Percentiles rank a stretch among this genome's conserved stretches.
Evolutionary conservation across 139 green algal genomes (phyloP).

Genomic region (Coelastrella sp.): DNA sequence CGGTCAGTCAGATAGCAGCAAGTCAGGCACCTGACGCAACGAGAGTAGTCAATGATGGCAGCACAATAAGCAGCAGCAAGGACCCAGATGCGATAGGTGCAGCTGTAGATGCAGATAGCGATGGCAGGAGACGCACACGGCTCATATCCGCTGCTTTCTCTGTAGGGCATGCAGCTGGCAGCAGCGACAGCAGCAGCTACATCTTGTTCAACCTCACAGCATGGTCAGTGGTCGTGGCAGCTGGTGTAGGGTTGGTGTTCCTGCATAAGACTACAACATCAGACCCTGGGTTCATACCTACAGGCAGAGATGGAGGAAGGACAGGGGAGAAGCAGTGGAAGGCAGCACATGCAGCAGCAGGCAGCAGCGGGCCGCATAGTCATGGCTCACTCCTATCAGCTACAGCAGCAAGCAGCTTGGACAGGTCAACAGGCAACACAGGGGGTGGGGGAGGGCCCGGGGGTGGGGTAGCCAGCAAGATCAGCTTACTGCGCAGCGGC

Average conservation of each 20-base stretch:
- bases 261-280: constrained; percentile 83
- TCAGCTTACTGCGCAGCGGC: constrained; percentile 22
- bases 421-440: background rate
- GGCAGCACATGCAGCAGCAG: constrained; percentile 26
- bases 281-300: constrained; percentile 86
- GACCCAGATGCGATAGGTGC: background rate
- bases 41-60: background rate
- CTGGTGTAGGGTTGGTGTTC: constrained; percentile 64
- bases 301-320: constrained; percentile 54
- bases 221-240: constrained; percentile 43
- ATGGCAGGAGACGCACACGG: background rate
- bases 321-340: constrained; percentile 43
- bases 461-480: constrained; percentile 18
- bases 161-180: background rate
- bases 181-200: background rate
- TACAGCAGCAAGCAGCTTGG: background rate
- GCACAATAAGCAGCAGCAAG: background rate
- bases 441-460: constrained; percentile 1
- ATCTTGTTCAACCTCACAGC: constrained; percentile 5
- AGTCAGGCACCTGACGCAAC: background rate
- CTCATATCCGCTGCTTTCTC: background rate
- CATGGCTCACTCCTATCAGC: background rate
- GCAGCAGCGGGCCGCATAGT: constrained; percentile 32
- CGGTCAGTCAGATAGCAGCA: background rate
- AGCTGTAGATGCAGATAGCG: background rate